Evolutionary conservation across 225 moss, liverwort and hornwort species (phyloP).

Genomic region (Takakia lepidozioides): DNA sequence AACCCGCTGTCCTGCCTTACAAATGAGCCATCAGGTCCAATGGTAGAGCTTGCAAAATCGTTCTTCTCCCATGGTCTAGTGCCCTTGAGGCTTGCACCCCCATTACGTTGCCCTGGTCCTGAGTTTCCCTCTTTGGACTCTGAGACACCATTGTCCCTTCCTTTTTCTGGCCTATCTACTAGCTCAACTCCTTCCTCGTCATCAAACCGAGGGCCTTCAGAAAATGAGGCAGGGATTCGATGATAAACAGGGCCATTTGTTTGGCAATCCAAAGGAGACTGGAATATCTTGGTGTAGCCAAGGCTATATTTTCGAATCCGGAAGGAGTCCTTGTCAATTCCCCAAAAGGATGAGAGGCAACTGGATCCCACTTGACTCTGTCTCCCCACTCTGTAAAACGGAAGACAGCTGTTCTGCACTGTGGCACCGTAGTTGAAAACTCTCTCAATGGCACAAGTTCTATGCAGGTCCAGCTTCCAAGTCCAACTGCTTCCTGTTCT

Average conservation of each 20-base stretch:
- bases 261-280: constrained; percentile 7
- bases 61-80: constrained; percentile 7
- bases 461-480: constrained; percentile 3
- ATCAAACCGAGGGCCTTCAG: constrained; percentile 16
- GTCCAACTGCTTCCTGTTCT: constrained; percentile 1
- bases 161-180: constrained; percentile 4
- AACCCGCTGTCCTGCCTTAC: constrained; percentile 15
- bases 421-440: constrained; percentile 6
- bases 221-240: constrained; percentile 14
- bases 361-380: constrained; percentile 3
- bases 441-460: no score
- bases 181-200: constrained; percentile 13
- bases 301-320: constrained; percentile 11
- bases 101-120: constrained; percentile 10
- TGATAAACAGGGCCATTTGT: constrained; percentile 16
- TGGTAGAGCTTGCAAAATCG: not conserved
- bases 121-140: constrained; percentile 8
- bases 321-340: constrained; percentile 1
- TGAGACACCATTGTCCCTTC: constrained; percentile 11
- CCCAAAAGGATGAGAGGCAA: constrained; percentile 1
- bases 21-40: constrained; percentile 5
- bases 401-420: constrained; percentile 7
- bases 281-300: constrained; percentile 17
- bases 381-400: constrained; percentile 7
- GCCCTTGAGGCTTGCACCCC: constrained; percentile 8